Evolutionary conservation across 805 yeast genomes (phyloP), one percentile per base, ranked within the genome.

Genomic region (Candida xiaguanensis): DNA sequence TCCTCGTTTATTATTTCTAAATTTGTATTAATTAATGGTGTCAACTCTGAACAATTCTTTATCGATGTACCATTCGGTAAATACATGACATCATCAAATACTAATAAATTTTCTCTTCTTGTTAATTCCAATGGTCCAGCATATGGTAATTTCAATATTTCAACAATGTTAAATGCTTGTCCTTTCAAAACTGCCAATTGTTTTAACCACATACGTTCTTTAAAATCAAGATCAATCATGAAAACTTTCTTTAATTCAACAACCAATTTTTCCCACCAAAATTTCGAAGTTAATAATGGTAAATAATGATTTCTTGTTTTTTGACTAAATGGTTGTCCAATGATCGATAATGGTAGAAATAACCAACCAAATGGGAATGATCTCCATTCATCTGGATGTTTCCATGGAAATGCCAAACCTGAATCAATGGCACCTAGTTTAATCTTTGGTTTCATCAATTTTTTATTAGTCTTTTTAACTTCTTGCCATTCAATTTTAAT

Each of bases 291-390:
- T 25, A 83, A 52, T 5, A 81, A 48, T 1, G 81, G 77, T 34
- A 83, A 52, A 47, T 74, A 78, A 49, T 80, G 84, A 3, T 61
- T 55, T 40, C 85, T 59, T 1, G 87, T 77, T 23, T 59, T 61
- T 20, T 60, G 62, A 3, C 82, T 71, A 49, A 83, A 82, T 3
- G 88, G 88, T 42, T 75, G 82, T 0, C 86, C 86, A 36, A 83
- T 77, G 5, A 83, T 54, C 8, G 76, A 65, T 9, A 74, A 57
- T 0, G 90, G 90, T 24, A 83, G 57, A 49, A 78, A 82, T 18
- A 83, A 59, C 91, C 91, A 83, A 0, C 90, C 90, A 59, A 74
- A 83, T 0, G 90, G 90, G 49, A 80, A 83, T 0, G 86, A 79
- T 40, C 90, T 61, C 87, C 89, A 82, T 51, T 82, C 88, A 56